Conservation (phyloP, 225 moss, liverwort and hornwort genomes). For the Climacium dendroides region DNA sequence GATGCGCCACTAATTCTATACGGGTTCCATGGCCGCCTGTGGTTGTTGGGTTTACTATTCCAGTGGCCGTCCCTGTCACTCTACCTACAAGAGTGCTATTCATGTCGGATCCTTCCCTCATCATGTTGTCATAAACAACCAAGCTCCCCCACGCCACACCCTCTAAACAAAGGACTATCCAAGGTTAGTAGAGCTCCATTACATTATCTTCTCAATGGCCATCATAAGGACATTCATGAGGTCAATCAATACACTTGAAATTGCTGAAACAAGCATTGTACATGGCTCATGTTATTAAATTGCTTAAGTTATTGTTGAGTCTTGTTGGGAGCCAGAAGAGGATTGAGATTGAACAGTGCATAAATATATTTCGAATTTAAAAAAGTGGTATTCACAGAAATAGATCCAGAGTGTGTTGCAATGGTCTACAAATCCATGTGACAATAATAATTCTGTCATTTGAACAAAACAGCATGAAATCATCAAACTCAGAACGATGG, state of each 20-base stretch:
- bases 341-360: background rate
- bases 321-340: background rate
- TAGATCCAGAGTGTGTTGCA: too few species aligned
- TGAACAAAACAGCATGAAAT: background rate
- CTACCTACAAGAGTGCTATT: background rate
- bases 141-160: background rate
- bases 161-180: background rate
- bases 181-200: too few species aligned
- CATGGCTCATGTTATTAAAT: too few species aligned
- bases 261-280: too few species aligned
- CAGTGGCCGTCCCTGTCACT: background rate
- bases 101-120: rapidly evolving
- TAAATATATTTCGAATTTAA: background rate
- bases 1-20: background rate
- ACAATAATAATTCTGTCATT: background rate
- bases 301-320: too few species aligned
- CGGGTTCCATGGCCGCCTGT: background rate
- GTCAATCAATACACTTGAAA: too few species aligned
- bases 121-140: background rate
- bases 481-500: background rate
- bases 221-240: too few species aligned
- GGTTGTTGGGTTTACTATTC: background rate
- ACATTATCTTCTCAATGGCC: too few species aligned
- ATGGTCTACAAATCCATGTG: background rate
- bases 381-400: background rate